phyloP scores from a whole-genome alignment of 2,329 filamentous ascomycete genomes.

The Endothia cerciana region DNA sequence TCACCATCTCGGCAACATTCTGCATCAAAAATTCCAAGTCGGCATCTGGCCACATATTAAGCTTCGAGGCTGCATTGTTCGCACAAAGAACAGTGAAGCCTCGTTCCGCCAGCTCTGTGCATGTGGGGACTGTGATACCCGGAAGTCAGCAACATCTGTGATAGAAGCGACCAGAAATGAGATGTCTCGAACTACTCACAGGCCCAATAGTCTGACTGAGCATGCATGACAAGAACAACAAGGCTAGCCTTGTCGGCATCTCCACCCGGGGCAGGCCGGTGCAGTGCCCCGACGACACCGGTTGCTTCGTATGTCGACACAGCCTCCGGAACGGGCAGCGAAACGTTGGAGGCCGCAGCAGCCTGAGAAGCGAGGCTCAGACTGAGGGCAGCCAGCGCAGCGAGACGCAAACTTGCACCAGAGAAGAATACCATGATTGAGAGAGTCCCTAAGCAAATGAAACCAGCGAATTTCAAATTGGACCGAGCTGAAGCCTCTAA shows the following conservation, averaged over 20 bases:
- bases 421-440: slow-evolving; percentile 1
- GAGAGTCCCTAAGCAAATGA: not conserved
- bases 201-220: slow-evolving; percentile 30
- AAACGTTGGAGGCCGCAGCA: not conserved
- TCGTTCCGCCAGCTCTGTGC: slow-evolving; percentile 27
- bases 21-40: slow-evolving; percentile 30
- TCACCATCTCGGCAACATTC: slow-evolving; percentile 23
- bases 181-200: slow-evolving; percentile 7
- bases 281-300: slow-evolving; percentile 28
- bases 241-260: slow-evolving; percentile 21
- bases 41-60: slow-evolving; percentile 28
- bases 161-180: not conserved
- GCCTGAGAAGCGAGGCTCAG: not conserved
- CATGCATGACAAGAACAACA: slow-evolving; percentile 31
- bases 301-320: slow-evolving; percentile 1
- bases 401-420: not conserved
- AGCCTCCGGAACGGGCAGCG: slow-evolving; percentile 1
- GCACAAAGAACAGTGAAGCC: slow-evolving; percentile 31
- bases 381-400: slow-evolving; percentile 8
- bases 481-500: not conserved
- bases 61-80: slow-evolving; percentile 30
- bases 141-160: not conserved
- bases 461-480: not conserved
- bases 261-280: slow-evolving; percentile 18
- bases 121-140: slow-evolving; percentile 19